A percentile compares a stretch with the other conserved stretches of the same genome.
Conservation (phyloP, 2,329 filamentous ascomycete genomes). For the Pseudogymnoascus sp. region DNA sequence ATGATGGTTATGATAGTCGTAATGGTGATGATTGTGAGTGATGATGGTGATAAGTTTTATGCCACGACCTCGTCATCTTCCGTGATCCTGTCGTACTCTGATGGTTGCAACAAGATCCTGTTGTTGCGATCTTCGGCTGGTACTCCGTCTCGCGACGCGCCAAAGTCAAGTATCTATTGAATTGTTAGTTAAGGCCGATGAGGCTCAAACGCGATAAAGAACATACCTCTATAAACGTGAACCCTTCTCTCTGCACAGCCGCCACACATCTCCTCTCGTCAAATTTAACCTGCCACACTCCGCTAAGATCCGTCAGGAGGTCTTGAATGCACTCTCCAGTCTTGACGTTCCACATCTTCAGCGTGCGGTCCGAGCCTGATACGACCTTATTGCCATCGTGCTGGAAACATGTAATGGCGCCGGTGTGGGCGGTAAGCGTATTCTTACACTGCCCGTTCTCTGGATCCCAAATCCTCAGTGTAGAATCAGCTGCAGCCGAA, state of each 20-base stretch:
- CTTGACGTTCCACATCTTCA: slow-evolving; percentile 98
- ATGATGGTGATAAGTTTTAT: neutral
- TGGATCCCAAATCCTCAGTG: slow-evolving; percentile 92
- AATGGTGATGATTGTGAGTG: neutral
- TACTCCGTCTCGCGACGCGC: slow-evolving; percentile 81
- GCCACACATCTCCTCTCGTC: slow-evolving; percentile 92
- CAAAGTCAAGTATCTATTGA: slow-evolving; percentile 86
- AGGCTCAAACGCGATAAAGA: neutral
- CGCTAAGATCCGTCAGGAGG: slow-evolving; percentile 82
- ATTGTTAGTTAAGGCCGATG: slow-evolving; percentile 26
- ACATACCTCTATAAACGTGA: slow-evolving; percentile 93
- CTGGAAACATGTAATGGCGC: slow-evolving; percentile 97
- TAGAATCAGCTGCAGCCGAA: slow-evolving; percentile 91
- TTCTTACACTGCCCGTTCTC: slow-evolving; percentile 86
- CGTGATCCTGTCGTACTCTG: neutral
- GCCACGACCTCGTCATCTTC: slow-evolving; percentile 8
- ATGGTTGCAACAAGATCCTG: slow-evolving; percentile 52
- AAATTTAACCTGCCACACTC: slow-evolving; percentile 99
- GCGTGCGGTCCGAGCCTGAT: slow-evolving; percentile 84
- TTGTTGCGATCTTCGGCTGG: slow-evolving; percentile 68
- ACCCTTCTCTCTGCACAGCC: slow-evolving; percentile 82
- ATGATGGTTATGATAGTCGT: neutral
- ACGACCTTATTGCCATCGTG: slow-evolving; percentile 96
- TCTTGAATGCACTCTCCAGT: slow-evolving; percentile 90
- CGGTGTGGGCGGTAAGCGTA: slow-evolving; percentile 85